A percentile compares a stretch with the other conserved stretches of the same genome.
Evolutionary conservation across 805 yeast genomes (phyloP).

Genomic region (Kazachstania kunashirensis): DNA sequence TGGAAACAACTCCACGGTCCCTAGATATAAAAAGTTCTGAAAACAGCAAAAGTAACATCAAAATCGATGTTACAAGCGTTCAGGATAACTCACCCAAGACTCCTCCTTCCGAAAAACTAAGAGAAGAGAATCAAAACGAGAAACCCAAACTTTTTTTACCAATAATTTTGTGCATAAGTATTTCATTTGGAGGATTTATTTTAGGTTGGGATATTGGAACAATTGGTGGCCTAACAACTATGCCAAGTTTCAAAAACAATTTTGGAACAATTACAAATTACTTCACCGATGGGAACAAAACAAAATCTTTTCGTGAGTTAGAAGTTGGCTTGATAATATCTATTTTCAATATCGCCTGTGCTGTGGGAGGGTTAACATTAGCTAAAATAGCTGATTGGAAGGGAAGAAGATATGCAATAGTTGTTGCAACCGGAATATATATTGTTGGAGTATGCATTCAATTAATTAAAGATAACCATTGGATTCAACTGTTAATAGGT

Average conservation of each 20-base stretch:
- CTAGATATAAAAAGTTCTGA: too few species aligned
- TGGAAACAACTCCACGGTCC: too few species aligned
- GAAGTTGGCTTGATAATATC: slow-evolving; percentile 42
- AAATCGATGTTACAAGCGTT: too few species aligned
- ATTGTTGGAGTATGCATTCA: slow-evolving; percentile 52
- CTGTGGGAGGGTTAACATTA: slow-evolving; percentile 54
- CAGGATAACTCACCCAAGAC: too few species aligned
- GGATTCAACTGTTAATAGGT: slow-evolving; percentile 60
- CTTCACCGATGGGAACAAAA: slow-evolving; percentile 23
- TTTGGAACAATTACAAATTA: slow-evolving; percentile 41
- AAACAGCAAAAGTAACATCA: too few species aligned
- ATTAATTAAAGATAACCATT: slow-evolving; percentile 39
- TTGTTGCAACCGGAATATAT: slow-evolving; percentile 45
- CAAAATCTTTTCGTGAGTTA: neutral
- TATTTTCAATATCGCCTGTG: slow-evolving; percentile 60
- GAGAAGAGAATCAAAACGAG: neutral
- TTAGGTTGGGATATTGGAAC: slow-evolving; percentile 74
- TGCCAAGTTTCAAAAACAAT: slow-evolving; percentile 43
- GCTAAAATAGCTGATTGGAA: slow-evolving; percentile 48
- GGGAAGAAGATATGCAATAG: slow-evolving; percentile 54
- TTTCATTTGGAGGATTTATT: slow-evolving; percentile 63
- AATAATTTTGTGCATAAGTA: slow-evolving; percentile 39
- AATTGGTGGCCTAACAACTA: slow-evolving; percentile 59
- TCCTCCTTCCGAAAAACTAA: too few species aligned
- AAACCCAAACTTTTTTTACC: slow-evolving; percentile 6